Conservation (phyloP, 2,329 filamentous ascomycete genomes). For the Magnaporthiopsis rhizophila region DNA sequence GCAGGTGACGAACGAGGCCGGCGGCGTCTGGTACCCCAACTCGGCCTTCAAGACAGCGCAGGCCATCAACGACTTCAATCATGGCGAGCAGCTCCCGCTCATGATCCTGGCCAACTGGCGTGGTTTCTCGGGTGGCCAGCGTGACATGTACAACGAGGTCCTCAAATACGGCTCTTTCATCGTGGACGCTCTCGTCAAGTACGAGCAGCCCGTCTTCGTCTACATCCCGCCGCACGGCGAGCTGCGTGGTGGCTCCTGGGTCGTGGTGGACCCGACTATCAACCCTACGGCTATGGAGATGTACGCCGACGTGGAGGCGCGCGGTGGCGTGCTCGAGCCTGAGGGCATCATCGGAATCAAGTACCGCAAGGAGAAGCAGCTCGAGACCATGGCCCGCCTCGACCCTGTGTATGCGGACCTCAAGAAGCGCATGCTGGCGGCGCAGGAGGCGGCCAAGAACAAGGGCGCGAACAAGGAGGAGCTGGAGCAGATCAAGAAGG, state of each 20-base stretch:
- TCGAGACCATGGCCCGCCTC: constrained; percentile 93
- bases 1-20: constrained; percentile 87
- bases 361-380: constrained; percentile 93
- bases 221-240: constrained; percentile 97
- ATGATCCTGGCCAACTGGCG: constrained; percentile 99
- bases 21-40: constrained; percentile 99
- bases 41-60: constrained; percentile 99
- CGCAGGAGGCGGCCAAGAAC: constrained; percentile 28
- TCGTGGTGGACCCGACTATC: constrained; percentile 97
- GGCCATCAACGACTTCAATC: constrained; percentile 98
- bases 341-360: constrained; percentile 99
- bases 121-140: constrained; percentile 98
- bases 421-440: constrained; percentile 61
- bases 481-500: constrained; percentile 68
- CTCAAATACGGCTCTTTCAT: constrained; percentile 99
- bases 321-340: constrained; percentile 94
- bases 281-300: constrained; percentile 97
- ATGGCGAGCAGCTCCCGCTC: constrained; percentile 92
- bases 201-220: constrained; percentile 96
- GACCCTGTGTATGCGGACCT: constrained; percentile 77
- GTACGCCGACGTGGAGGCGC: constrained; percentile 93
- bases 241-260: constrained; percentile 97
- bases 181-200: constrained; percentile 95
- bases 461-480: constrained; percentile 64
- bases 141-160: constrained; percentile 99